Percentiles rank a stretch among this genome's conserved stretches.
These are phyloP conservation scores for Pelargonium myrrhifolium DNA, from an alignment of 441 rosid species.

Conservation along the genomic window DNA sequence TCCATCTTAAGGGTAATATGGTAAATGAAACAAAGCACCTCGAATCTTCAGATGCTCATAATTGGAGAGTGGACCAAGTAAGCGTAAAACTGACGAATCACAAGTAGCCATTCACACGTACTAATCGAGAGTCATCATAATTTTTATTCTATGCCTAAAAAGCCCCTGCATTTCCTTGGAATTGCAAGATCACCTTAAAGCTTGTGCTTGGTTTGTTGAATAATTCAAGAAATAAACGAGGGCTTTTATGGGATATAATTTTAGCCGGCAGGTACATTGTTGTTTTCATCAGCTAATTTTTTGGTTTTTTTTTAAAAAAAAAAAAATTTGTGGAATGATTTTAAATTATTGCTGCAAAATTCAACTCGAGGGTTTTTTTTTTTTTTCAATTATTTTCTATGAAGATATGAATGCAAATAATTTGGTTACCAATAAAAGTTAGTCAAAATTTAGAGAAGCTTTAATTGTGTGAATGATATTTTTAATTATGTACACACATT, in stretches of 20 bases:
- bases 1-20: background rate
- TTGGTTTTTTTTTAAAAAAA: too few relatives aligned
- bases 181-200: background rate
- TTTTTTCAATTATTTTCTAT: too few relatives aligned
- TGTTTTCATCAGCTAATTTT: background rate
- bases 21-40: background rate
- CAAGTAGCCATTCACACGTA: background rate
- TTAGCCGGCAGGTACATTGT: background rate
- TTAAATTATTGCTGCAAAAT: too few relatives aligned
- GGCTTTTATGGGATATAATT: background rate
- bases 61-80: constrained; percentile 6
- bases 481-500: too few relatives aligned
- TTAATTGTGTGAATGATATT: too few relatives aligned
- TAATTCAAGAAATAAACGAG: background rate
- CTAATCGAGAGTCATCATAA: background rate
- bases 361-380: too few relatives aligned
- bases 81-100: background rate
- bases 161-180: background rate
- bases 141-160: background rate
- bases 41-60: constrained; percentile 20
- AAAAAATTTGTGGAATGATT: background rate
- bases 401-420: too few relatives aligned
- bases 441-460: too few relatives aligned
- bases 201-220: background rate
- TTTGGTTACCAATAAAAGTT: too few relatives aligned